phyloP scores from a whole-genome alignment of 805 yeast species.

The Starmerella kuoi region DNA sequence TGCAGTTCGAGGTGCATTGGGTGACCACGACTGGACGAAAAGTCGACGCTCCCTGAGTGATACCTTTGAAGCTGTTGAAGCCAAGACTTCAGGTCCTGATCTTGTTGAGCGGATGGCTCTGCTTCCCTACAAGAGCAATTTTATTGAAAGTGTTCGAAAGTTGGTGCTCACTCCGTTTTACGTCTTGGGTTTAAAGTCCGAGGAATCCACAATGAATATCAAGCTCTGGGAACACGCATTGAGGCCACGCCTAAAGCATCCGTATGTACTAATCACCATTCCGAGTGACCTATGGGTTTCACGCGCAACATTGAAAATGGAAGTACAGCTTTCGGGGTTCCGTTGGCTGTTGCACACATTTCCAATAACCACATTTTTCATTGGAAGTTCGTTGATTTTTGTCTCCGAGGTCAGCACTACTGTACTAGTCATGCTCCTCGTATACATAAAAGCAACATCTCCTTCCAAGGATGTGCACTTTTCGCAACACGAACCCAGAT shows the following conservation, averaged over 20 bases:
- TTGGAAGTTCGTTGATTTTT: conserved; percentile 11
- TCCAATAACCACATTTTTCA: conserved; percentile 13
- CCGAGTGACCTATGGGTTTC: conserved; percentile 10
- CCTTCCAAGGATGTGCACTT: too few species aligned
- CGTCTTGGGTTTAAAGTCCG: conserved; percentile 22
- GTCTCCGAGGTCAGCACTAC: conserved; percentile 11
- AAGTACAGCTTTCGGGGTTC: conserved; percentile 14
- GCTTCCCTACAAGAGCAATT: conserved; percentile 25
- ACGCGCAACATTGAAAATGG: conserved; percentile 6
- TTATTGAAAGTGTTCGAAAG: conserved; percentile 25
- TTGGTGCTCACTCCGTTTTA: conserved; percentile 26
- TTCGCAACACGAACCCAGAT: too few species aligned
- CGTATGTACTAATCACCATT: conserved; percentile 7
- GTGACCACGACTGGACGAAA: conserved; percentile 10
- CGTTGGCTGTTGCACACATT: conserved; percentile 12
- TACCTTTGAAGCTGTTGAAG: too few species aligned
- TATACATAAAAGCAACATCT: background rate
- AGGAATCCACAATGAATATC: conserved; percentile 22
- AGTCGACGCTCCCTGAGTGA: background rate
- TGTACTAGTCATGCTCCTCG: background rate
- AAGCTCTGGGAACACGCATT: conserved; percentile 19
- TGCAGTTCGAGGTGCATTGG: conserved; percentile 22
- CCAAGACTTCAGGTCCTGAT: background rate
- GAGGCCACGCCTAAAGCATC: conserved; percentile 3
- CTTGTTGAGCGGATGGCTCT: conserved; percentile 23